These are phyloP conservation scores for Candida tropicalis DNA, from an alignment of 1,139 yeast species.

Conservation along the genomic window DNA sequence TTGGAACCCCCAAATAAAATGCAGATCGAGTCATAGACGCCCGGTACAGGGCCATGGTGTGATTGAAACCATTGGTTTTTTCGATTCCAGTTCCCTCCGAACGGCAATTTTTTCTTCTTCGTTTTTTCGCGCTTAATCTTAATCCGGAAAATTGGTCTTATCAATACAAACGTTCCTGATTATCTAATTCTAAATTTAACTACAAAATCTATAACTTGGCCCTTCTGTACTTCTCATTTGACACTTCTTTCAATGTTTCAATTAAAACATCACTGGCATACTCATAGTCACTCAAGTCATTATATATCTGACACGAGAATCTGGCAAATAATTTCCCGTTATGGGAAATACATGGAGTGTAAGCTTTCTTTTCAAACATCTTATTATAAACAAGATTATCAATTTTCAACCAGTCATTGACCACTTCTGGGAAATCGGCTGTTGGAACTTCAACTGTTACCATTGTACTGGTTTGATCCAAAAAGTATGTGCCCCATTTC, in stretches of 20 bases:
- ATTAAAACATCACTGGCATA: slow-evolving; percentile 38
- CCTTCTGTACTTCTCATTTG: slow-evolving; percentile 5
- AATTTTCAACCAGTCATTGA: slow-evolving; percentile 14
- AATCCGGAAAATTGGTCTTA: no score
- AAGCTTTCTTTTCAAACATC: slow-evolving; percentile 36
- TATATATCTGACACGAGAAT: slow-evolving; percentile 62
- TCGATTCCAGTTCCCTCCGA: no score
- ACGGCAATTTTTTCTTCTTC: no score
- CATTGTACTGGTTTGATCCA: slow-evolving; percentile 40
- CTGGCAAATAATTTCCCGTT: slow-evolving; percentile 49
- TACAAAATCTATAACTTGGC: neutral
- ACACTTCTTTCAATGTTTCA: slow-evolving; percentile 17
- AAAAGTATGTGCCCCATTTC: slow-evolving; percentile 39
- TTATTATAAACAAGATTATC: slow-evolving; percentile 12
- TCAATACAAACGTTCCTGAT: no score
- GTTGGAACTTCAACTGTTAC: slow-evolving; percentile 41
- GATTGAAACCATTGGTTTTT: no score
- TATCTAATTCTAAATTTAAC: no score
- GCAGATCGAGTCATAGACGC: no score
- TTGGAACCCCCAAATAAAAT: no score
- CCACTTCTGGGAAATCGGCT: slow-evolving; percentile 17
- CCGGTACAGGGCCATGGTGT: no score
- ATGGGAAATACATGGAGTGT: slow-evolving; percentile 48
- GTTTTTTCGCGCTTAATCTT: no score
- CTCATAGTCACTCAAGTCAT: slow-evolving; percentile 56